Percentiles rank a stretch among this genome's conserved stretches.
Conservation (phyloP, 345 rosid genomes). For the Toxicodendron radicans region DNA sequence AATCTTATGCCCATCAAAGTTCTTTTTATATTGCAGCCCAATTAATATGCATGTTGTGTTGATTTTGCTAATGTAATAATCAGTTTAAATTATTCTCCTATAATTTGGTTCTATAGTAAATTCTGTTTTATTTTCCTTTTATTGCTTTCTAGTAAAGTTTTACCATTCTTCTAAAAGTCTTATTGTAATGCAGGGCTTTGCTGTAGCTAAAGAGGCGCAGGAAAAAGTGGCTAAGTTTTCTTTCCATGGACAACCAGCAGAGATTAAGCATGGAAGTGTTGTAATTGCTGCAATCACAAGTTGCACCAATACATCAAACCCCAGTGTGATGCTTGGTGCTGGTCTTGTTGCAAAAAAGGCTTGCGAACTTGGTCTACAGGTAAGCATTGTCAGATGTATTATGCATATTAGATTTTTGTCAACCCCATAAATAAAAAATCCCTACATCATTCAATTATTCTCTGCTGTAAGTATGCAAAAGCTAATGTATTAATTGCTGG, state of each 20-base stretch:
- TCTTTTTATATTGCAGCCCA: conserved; percentile 5
- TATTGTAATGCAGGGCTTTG: conserved; percentile 64
- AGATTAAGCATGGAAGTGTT: conserved; percentile 94
- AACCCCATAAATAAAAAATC: not conserved
- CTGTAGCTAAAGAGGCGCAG: conserved; percentile 85
- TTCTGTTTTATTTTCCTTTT: not conserved
- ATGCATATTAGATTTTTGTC: not conserved
- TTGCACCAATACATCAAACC: conserved; percentile 98
- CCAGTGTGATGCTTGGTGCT: conserved; percentile 99
- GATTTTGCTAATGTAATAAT: not conserved
- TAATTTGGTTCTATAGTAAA: not conserved
- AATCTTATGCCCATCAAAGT: conserved; percentile 5
- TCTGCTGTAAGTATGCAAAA: not conserved
- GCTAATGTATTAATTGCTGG: not conserved
- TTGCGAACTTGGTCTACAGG: conserved; percentile 90
- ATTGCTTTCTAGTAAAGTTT: conserved; percentile 10
- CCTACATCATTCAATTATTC: not conserved
- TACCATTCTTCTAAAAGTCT: conserved; percentile 9
- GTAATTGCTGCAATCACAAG: conserved; percentile 99
- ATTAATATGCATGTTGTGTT: not conserved
- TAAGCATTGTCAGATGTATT: conserved; percentile 21
- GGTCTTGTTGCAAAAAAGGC: conserved; percentile 98
- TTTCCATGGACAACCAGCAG: conserved; percentile 85
- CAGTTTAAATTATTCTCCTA: not conserved
- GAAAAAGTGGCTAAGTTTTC: conserved; percentile 75